Evolutionary conservation across 1,284 basidiomycete species (phyloP), one percentile per base, ranked within the genome.

Genomic region (Cutaneotrichosporon cyanovorans): DNA sequence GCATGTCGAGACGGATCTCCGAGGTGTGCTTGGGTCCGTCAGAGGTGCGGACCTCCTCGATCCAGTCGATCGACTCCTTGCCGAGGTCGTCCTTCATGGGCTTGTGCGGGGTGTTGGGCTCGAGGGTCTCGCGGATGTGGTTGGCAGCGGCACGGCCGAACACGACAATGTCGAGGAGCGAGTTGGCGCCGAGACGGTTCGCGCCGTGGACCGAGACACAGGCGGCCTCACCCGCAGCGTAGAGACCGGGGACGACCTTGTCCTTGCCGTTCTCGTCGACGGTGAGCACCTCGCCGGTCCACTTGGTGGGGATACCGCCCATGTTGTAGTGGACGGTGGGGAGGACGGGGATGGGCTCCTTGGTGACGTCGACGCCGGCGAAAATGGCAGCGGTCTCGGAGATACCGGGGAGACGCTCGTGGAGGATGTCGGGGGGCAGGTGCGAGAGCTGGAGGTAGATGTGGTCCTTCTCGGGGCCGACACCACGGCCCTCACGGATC

Each of bases 361-460:
- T 98, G 58, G 95, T 98, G 55, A 99, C 95, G 73, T 99, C 95
- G 58, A 98, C 95, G 74, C 95, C 95, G 65, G 90, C 82, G 76
- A 99, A 99, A 68, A 99, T 98, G 56, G 93, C 87, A 31, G 95
- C 95, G 11, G 95, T 99, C 78, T 99, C 95, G 44, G 95, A 98
- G 70, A 99, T 98, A 81, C 95, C 95, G 55, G 95, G 95, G 39
- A 99, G 79, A 69, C 95, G 85, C 75, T 98, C 93, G 73, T 91
- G 91, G 53, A 99, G 83, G 60, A 98, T 82, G 61, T 95, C 90
- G 42, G 95, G 80, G 49, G 95, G 95, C 36, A 99, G 76, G 77
- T 99, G 95, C 65, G 89, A 95, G 66, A 99, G 83, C 73, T 98
- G 95, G 56, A 99, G 78, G 77, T 85, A 95, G 69, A 96, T 77